phyloP scores from a whole-genome alignment of 768 basidiomycete species.

The Aureoboletus auriporus region DNA sequence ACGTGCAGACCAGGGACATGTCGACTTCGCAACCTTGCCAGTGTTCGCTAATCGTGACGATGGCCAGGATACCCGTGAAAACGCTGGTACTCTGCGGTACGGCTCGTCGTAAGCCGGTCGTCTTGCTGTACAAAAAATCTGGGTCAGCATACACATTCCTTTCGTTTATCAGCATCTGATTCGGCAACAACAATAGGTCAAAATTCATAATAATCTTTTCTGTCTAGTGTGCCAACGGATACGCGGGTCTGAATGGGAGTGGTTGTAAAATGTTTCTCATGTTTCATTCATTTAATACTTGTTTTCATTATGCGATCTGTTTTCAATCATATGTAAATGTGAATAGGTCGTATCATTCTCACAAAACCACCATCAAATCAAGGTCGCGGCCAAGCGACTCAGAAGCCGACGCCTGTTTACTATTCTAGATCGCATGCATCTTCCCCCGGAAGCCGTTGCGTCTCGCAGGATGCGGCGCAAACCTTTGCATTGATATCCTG shows the following conservation, averaged over 20 bases:
- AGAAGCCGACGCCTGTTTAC: not conserved
- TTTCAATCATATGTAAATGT: conserved; percentile 10
- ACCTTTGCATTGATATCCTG: conserved; percentile 76
- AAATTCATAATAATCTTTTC: conserved; percentile 67
- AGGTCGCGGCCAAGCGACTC: conserved; percentile 9
- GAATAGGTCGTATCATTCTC: conserved; percentile 17
- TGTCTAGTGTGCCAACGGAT: conserved; percentile 38
- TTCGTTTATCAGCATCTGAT: conserved; percentile 41
- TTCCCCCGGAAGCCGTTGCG: conserved; percentile 73
- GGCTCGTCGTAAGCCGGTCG: conserved; percentile 56
- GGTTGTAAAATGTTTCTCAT: conserved; percentile 3
- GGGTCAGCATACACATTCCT: conserved; percentile 53
- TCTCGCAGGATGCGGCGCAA: conserved; percentile 76
- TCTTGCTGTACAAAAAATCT: conserved; percentile 43
- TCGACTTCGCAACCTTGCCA: conserved; percentile 63
- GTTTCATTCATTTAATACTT: conserved; percentile 14
- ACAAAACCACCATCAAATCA: not conserved
- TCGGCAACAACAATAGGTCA: conserved; percentile 49
- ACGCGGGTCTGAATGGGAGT: not conserved
- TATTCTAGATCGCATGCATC: conserved; percentile 59
- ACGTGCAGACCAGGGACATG: conserved; percentile 64
- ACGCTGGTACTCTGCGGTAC: conserved; percentile 73
- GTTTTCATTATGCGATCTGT: conserved; percentile 3
- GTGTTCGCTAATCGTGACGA: conserved; percentile 82
- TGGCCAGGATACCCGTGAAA: conserved; percentile 95